phyloP scores from a whole-genome alignment of 2,329 filamentous ascomycete species.

The Colletotrichum godetiae region DNA sequence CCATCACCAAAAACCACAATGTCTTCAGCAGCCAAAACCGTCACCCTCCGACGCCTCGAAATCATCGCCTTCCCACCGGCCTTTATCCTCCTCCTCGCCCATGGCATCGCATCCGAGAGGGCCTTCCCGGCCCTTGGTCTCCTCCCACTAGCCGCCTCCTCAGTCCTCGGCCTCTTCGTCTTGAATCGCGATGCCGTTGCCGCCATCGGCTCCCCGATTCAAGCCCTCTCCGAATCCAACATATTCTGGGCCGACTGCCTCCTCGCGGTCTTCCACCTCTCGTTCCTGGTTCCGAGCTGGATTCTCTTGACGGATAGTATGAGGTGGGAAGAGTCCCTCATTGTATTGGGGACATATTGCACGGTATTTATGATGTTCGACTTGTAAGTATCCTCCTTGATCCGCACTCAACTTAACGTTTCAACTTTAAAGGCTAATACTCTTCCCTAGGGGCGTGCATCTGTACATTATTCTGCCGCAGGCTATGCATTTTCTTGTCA shows the following conservation, averaged over 20 bases:
- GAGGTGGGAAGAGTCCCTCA: neutral
- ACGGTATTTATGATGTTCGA: constrained; percentile 38
- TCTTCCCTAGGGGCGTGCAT: constrained; percentile 12
- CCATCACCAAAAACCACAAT: neutral
- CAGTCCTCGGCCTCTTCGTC: constrained; percentile 26
- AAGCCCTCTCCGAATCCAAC: constrained; percentile 32
- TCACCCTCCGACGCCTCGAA: constrained; percentile 36
- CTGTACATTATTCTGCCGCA: constrained; percentile 46
- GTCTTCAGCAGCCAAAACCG: constrained; percentile 4
- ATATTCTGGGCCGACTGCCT: constrained; percentile 33
- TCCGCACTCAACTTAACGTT: rapidly evolving
- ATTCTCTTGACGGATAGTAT: neutral
- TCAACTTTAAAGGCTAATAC: neutral
- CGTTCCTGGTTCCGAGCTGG: constrained; percentile 37
- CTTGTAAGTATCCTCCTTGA: constrained; percentile 17
- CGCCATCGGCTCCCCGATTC: constrained; percentile 37
- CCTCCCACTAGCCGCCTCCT: constrained; percentile 34
- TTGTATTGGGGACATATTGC: constrained; percentile 37
- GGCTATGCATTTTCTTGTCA: constrained; percentile 4
- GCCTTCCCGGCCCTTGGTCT: constrained; percentile 37
- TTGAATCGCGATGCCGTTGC: constrained; percentile 36
- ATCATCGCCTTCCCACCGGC: constrained; percentile 37
- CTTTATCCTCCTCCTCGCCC: constrained; percentile 25
- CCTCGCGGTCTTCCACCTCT: constrained; percentile 27
- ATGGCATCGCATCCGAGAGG: constrained; percentile 15